Evolutionary conservation across 2,329 filamentous ascomycete genomes (phyloP).

Genomic region (Exophiala aquamarina): DNA sequence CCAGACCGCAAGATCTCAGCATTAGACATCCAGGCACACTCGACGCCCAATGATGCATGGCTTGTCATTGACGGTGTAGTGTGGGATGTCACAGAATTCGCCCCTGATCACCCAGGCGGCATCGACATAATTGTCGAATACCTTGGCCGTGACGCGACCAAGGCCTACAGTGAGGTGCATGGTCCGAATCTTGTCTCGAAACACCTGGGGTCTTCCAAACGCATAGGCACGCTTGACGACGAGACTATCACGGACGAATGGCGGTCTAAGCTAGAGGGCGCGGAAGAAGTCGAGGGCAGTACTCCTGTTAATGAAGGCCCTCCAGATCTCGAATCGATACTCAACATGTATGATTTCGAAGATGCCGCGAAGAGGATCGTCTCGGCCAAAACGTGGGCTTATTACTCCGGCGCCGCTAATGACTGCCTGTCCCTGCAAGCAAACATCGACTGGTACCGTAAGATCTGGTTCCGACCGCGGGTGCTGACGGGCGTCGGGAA

Average conservation of each 20-base stretch:
- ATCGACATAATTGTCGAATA: slow-evolving; percentile 45
- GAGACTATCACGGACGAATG: slow-evolving; percentile 14
- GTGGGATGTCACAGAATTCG: slow-evolving; percentile 66
- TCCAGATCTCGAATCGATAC: slow-evolving; percentile 21
- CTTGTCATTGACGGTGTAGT: slow-evolving; percentile 67
- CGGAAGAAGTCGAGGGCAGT: slow-evolving; percentile 31
- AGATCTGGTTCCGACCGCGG: slow-evolving; percentile 49
- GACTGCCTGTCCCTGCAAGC: slow-evolving; percentile 18
- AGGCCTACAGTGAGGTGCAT: slow-evolving; percentile 46
- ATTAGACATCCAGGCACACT: slow-evolving; percentile 39
- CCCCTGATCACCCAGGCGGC: slow-evolving; percentile 61
- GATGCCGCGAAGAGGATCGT: slow-evolving; percentile 16
- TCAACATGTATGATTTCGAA: slow-evolving; percentile 26
- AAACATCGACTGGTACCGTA: slow-evolving; percentile 34
- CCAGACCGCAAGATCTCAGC: slow-evolving; percentile 10
- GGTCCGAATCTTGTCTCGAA: slow-evolving; percentile 25
- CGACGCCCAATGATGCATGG: slow-evolving; percentile 56
- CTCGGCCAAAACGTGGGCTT: slow-evolving; percentile 28
- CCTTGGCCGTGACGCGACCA: slow-evolving; percentile 46
- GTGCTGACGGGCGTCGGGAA: slow-evolving; percentile 42
- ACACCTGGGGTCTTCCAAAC: slow-evolving; percentile 17
- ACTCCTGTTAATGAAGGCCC: slow-evolving; percentile 6
- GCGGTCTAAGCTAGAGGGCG: slow-evolving; percentile 14
- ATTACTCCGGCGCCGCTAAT: slow-evolving; percentile 29
- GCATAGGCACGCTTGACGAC: slow-evolving; percentile 28